Evolutionary conservation across 495 filamentous ascomycete genomes (phyloP).

Genomic region (Coniosporium apollinis): DNA sequence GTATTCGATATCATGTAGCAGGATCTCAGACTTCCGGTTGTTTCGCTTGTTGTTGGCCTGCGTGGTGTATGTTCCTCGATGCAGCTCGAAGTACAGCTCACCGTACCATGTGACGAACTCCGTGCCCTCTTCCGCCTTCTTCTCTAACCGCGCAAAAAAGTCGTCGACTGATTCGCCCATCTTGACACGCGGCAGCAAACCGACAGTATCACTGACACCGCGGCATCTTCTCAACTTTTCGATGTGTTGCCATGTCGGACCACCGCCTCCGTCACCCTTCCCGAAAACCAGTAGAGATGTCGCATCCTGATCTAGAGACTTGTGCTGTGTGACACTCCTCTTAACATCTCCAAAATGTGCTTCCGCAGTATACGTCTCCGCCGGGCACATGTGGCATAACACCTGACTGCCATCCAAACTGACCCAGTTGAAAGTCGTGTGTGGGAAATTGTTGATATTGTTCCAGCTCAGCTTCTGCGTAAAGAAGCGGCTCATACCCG

Average conservation of each 20-base stretch:
- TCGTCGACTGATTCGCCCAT: constrained; percentile 91
- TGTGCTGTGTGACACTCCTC: constrained; percentile 81
- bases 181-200: constrained; percentile 68
- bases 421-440: constrained; percentile 98
- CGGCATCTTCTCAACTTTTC: constrained; percentile 93
- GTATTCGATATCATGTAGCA: constrained; percentile 75
- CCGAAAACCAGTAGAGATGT: constrained; percentile 85
- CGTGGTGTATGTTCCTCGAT: constrained; percentile 91
- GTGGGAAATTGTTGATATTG: constrained; percentile 97
- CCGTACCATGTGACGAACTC: constrained; percentile 94
- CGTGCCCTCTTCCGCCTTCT: constrained; percentile 48
- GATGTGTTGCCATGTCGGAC: constrained; percentile 81
- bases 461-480: constrained; percentile 96
- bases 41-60: constrained; percentile 94
- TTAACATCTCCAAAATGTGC: constrained; percentile 93
- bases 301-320: constrained; percentile 79
- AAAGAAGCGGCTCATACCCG: constrained; percentile 91
- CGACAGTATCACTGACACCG: constrained; percentile 76
- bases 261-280: constrained; percentile 90
- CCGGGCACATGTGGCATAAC: constrained; percentile 88
- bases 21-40: constrained; percentile 69
- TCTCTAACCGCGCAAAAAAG: constrained; percentile 75
- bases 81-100: constrained; percentile 93
- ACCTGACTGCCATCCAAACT: constrained; percentile 88
- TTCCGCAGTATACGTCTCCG: constrained; percentile 86